Evolutionary conservation across 805 yeast genomes (phyloP).

Genomic region (Zygotorulaspora sp.): DNA sequence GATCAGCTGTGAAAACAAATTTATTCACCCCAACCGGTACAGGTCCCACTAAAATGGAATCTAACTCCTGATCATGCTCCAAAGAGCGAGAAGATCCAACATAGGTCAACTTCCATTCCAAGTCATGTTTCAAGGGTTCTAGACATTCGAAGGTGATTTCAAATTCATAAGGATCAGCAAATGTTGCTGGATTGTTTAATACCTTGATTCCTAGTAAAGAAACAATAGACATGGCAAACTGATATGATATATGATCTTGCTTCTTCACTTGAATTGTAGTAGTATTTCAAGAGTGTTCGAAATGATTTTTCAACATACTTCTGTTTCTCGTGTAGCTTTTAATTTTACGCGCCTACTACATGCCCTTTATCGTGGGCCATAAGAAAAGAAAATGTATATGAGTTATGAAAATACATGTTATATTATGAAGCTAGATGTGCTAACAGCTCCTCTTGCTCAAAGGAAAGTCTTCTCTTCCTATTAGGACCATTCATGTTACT

Average conservation of each 20-base stretch:
- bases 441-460: constrained; percentile 15
- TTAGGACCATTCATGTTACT: constrained; percentile 3
- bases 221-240: constrained; percentile 95
- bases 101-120: constrained; percentile 96
- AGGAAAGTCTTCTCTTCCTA: constrained; percentile 12
- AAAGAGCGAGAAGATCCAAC: constrained; percentile 93
- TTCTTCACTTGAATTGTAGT: too few species aligned
- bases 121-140: constrained; percentile 77
- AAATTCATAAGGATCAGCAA: constrained; percentile 89
- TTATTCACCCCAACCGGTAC: constrained; percentile 97
- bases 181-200: constrained; percentile 89
- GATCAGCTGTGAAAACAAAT: constrained; percentile 89
- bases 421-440: constrained; percentile 14
- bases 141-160: constrained; percentile 97
- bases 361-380: too few species aligned
- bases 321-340: too few species aligned
- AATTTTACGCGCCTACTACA: too few species aligned
- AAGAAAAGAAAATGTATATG: too few species aligned
- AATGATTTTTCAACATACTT: too few species aligned
- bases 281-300: too few species aligned
- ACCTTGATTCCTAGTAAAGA: constrained; percentile 88
- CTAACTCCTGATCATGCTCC: constrained; percentile 96
- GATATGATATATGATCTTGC: too few species aligned
- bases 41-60: constrained; percentile 95
- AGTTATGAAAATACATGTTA: too few species aligned